Percentiles rank a stretch among this genome's conserved stretches.
Conservation (phyloP, 2,329 filamentous ascomycete genomes). For the Aspergillus chevalieri region DNA sequence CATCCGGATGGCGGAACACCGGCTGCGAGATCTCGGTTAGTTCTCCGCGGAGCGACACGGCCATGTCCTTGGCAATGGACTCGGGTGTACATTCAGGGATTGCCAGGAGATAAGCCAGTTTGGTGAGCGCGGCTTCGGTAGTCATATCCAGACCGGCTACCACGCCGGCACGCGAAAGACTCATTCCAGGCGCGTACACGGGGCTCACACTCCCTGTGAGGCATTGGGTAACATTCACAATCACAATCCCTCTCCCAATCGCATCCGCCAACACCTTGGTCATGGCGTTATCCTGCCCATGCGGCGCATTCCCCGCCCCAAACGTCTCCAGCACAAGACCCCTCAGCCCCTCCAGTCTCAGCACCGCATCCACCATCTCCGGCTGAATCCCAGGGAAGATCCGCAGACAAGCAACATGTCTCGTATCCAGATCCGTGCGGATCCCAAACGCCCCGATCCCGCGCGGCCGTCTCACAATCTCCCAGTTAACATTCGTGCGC, state of each 20-base stretch:
- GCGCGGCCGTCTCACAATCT: slow-evolving; percentile 67
- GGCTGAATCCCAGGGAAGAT: slow-evolving; percentile 90
- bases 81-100: slow-evolving; percentile 56
- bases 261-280: slow-evolving; percentile 71
- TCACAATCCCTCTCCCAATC: slow-evolving; percentile 71
- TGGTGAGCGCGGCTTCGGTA: slow-evolving; percentile 83
- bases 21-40: slow-evolving; percentile 70
- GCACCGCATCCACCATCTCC: slow-evolving; percentile 84
- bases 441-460: slow-evolving; percentile 68
- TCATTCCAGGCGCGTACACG: slow-evolving; percentile 70
- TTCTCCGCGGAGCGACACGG: slow-evolving; percentile 71
- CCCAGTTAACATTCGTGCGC: slow-evolving; percentile 75
- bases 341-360: slow-evolving; percentile 67
- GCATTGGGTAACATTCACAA: slow-evolving; percentile 90
- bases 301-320: slow-evolving; percentile 85
- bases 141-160: slow-evolving; percentile 87
- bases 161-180: slow-evolving; percentile 74
- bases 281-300: slow-evolving; percentile 70
- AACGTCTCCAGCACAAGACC: slow-evolving; percentile 88
- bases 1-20: slow-evolving; percentile 68
- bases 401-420: slow-evolving; percentile 82
- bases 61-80: slow-evolving; percentile 66
- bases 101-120: slow-evolving; percentile 79
- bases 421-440: slow-evolving; percentile 69
- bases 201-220: slow-evolving; percentile 67